Evolutionary conservation across 2,329 filamentous ascomycete species (phyloP).

Genomic region (Didymella keratinophila): DNA sequence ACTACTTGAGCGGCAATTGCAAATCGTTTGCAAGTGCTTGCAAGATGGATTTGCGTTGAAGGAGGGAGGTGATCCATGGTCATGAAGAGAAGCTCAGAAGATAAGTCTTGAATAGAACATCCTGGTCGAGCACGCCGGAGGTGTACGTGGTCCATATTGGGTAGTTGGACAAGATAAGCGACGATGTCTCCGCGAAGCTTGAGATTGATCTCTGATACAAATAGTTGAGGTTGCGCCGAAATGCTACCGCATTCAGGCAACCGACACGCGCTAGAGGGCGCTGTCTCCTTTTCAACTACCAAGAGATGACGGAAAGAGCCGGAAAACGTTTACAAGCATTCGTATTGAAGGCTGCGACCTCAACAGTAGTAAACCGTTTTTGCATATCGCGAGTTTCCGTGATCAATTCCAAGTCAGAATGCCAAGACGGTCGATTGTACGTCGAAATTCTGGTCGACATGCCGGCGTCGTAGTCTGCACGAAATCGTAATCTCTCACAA

Average conservation of each 20-base stretch:
- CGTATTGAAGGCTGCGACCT: neutral
- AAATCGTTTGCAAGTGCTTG: neutral
- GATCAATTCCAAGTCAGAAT: neutral
- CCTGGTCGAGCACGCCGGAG: neutral
- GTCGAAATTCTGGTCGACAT: neutral
- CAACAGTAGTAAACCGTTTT: neutral
- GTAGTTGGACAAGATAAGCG: neutral
- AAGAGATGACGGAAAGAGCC: neutral
- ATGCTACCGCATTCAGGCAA: neutral
- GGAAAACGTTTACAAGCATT: neutral
- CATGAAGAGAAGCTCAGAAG: neutral
- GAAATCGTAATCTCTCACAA: neutral
- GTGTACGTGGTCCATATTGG: neutral
- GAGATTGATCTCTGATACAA: neutral
- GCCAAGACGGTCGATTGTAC: neutral
- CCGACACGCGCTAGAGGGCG: neutral
- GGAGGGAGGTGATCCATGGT: neutral
- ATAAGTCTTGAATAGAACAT: neutral
- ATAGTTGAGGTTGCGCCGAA: neutral
- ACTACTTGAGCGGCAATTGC: neutral
- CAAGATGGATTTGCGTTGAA: neutral
- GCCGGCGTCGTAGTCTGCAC: neutral
- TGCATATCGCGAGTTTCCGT: neutral
- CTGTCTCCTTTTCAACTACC: neutral
- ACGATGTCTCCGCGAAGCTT: neutral